phyloP scores from a whole-genome alignment of 441 rosid genomes.

The Croton setiger region DNA sequence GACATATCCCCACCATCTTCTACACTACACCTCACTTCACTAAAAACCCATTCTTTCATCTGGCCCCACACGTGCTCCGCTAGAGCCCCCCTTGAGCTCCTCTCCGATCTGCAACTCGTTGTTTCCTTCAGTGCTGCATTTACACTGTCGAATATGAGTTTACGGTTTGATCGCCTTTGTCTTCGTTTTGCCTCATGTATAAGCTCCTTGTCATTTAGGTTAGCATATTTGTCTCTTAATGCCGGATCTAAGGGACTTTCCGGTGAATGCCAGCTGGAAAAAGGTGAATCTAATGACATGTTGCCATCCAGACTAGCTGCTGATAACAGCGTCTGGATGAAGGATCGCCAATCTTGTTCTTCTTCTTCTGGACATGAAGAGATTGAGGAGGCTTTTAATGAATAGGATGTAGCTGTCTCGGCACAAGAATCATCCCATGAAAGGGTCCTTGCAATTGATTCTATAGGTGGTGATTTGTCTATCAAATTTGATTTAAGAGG shows the following conservation, averaged over 20 bases:
- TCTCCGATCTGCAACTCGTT: constrained; percentile 29
- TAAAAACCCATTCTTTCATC: constrained; percentile 56
- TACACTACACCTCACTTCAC: constrained; percentile 25
- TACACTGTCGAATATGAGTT: constrained; percentile 68
- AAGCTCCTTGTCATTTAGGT: constrained; percentile 42
- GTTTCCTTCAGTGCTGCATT: constrained; percentile 54
- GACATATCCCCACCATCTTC: constrained; percentile 43
- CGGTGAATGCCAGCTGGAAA: constrained; percentile 65
- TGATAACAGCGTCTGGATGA: constrained; percentile 49
- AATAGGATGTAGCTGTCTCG: constrained; percentile 37
- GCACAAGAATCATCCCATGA: constrained; percentile 61
- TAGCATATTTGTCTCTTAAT: constrained; percentile 47
- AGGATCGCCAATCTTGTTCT: constrained; percentile 53
- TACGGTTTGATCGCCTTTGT: constrained; percentile 54
- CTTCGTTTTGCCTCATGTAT: constrained; percentile 64
- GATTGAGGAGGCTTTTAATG: constrained; percentile 39
- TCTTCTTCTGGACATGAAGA: constrained; percentile 38
- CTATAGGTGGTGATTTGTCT: constrained; percentile 87
- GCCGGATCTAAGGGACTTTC: constrained; percentile 71
- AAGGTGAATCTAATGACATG: constrained; percentile 28
- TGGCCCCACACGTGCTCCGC: constrained; percentile 61
- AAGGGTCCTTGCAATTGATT: constrained; percentile 68
- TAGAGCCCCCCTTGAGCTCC: constrained; percentile 27
- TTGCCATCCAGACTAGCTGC: constrained; percentile 50
- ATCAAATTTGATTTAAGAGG: constrained; percentile 58